A percentile compares a stretch with the other conserved stretches of the same genome.
Conservation (phyloP, 78 protist species). For the Dictyostelium citrinum region DNA sequence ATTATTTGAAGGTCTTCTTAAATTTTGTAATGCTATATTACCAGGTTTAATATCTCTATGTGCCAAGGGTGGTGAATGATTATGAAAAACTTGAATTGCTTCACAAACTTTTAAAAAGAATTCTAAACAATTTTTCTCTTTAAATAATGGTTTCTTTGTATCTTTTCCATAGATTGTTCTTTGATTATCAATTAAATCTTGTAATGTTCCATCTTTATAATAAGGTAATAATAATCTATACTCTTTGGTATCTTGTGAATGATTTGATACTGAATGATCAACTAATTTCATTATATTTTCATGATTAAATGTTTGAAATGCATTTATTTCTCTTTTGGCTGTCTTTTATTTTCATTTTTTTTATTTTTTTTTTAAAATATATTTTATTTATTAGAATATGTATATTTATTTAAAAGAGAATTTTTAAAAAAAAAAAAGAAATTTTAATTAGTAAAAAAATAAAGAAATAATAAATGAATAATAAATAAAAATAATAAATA, state of each 20-base stretch:
- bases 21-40: background rate
- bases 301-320: constrained; percentile 38
- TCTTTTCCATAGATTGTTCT: constrained; percentile 28
- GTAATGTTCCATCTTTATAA: constrained; percentile 61
- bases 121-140: background rate
- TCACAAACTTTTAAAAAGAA: constrained; percentile 45
- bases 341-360: background rate
- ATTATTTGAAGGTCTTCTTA: background rate
- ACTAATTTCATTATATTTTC: constrained; percentile 43
- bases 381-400: too few species aligned
- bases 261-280: constrained; percentile 40
- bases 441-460: too few species aligned
- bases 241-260: constrained; percentile 20
- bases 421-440: too few species aligned
- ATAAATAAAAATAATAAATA: too few species aligned
- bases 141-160: background rate
- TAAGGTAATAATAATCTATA: constrained; percentile 28
- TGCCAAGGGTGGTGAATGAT: constrained; percentile 31
- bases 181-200: constrained; percentile 61
- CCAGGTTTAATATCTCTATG: constrained; percentile 78
- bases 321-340: constrained; percentile 35
- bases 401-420: too few species aligned
- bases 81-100: constrained; percentile 30
- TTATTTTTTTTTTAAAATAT: background rate
- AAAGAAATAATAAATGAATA: background rate